These are phyloP conservation scores for Ulota crispa DNA, from an alignment of 225 moss, liverwort and hornwort genomes.

Conservation along the genomic window DNA sequence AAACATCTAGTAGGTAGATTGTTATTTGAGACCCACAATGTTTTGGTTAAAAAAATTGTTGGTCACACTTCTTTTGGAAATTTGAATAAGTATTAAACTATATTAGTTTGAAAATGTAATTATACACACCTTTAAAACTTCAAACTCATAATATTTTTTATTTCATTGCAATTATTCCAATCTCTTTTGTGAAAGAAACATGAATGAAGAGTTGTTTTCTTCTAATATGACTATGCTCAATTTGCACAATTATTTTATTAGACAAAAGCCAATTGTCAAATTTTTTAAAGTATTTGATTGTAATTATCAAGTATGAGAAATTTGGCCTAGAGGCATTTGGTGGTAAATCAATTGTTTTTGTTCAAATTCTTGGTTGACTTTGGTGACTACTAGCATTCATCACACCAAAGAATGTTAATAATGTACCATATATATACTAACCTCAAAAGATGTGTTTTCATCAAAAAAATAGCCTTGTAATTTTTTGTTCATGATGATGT, in stretches of 20 bases:
- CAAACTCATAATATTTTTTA: background rate
- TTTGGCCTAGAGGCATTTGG: too few species aligned
- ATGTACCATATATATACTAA: too few species aligned
- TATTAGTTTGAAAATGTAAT: background rate
- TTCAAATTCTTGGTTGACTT: too few species aligned
- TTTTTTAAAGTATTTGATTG: background rate
- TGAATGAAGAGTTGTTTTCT: background rate
- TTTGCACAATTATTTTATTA: background rate
- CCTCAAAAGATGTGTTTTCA: background rate
- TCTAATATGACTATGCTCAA: background rate
- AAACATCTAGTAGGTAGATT: background rate
- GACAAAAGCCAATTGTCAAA: background rate
- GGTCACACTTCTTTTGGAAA: background rate
- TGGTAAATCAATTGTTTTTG: too few species aligned
- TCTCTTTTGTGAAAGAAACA: background rate
- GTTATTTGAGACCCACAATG: background rate
- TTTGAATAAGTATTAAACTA: background rate
- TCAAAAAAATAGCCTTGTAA: background rate
- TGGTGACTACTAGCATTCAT: too few species aligned
- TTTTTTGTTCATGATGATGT: background rate
- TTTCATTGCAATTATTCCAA: background rate
- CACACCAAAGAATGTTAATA: too few species aligned
- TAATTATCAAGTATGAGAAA: too few species aligned
- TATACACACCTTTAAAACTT: background rate
- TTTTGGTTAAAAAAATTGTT: background rate